Evolutionary conservation across 257 asterid species (phyloP), one percentile per base, ranked within the genome.

Genomic region (Salvia miltiorrhiza): DNA sequence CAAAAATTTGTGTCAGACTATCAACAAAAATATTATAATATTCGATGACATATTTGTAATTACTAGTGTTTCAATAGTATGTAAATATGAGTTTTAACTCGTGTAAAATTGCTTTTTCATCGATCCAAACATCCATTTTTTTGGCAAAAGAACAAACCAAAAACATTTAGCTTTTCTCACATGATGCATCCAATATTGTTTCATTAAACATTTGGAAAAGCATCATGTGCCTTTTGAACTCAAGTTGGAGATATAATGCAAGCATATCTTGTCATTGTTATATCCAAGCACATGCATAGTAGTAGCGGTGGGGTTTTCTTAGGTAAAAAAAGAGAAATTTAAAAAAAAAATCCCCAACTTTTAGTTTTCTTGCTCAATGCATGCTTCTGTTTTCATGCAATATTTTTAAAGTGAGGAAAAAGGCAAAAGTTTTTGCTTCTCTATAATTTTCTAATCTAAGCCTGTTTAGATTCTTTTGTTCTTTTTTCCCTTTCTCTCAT

Each of bases 241-340:
- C 72, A 76, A 76, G 69, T 78, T 73, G 73, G 71, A 62, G 35
- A 60, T 71, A 78, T 78, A 71, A 53, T 66, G 67, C 41, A 62
- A 63, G 57, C 13, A 2, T 17, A 65, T 35, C 37, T 57, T 72
- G 69, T 73, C 67, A 60, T 63, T 62, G 26, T 54, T 72, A 53
- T 55, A 54, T 63, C 78, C 54, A 76, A 73, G 64, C 82, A 78
- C 86, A 80, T 74, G 78, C 48, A 76, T 66, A 58, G 50, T 64
- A 54, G 61, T 66, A 58, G 79, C 62, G 81, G 83, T 82, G 76
- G 84, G 81, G 76, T 77, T 85, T 67, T 54, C 65, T 70, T 45
- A 37, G 69, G 47, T 55, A 62, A 73, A 73, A 70, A 73, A 35
- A 64, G 33, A n/a, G n/a, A n/a, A n/a, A n/a, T n/a, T n/a, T n/a